Conservation (phyloP, 2,329 filamentous ascomycete genomes). For the Aspergillus puulaauensis region DNA sequence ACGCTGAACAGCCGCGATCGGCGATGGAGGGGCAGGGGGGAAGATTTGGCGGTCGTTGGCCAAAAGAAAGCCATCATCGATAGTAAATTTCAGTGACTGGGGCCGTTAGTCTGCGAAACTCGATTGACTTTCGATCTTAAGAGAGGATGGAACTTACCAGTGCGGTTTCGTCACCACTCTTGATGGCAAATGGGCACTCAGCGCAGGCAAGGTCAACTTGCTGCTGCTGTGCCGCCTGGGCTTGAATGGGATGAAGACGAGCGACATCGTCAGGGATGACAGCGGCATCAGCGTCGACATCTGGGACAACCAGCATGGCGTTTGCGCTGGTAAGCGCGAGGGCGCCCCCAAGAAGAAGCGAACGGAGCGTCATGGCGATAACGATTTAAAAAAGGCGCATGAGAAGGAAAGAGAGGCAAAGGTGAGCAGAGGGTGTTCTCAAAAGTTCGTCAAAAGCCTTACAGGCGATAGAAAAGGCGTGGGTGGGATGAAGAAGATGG, state of each 20-base stretch:
- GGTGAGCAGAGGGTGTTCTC: neutral
- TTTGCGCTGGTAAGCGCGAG: slow-evolving; percentile 35
- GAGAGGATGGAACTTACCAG: slow-evolving; percentile 29
- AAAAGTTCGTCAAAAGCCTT: neutral
- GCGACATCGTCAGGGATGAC: slow-evolving; percentile 24
- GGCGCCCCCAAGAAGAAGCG: slow-evolving; percentile 34
- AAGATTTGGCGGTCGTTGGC: slow-evolving; percentile 42
- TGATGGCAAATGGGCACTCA: slow-evolving; percentile 41
- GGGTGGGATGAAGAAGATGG: slow-evolving; percentile 3
- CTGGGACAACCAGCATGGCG: slow-evolving; percentile 41
- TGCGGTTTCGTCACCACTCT: slow-evolving; percentile 34
- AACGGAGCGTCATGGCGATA: slow-evolving; percentile 36
- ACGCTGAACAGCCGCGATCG: slow-evolving; percentile 35
- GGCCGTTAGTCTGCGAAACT: neutral
- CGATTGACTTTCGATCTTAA: neutral
- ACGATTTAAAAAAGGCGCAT: slow-evolving; percentile 12
- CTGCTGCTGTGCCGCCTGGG: slow-evolving; percentile 26
- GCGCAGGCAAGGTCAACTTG: slow-evolving; percentile 35
- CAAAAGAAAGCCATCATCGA: slow-evolving; percentile 34
- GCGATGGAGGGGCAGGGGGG: slow-evolving; percentile 32
- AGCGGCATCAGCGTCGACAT: slow-evolving; percentile 27
- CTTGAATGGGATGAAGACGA: slow-evolving; percentile 25
- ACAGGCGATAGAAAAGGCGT: neutral
- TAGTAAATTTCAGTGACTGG: slow-evolving; percentile 37
- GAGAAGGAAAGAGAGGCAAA: slow-evolving; percentile 7